Base-by-base conservation (phyloP, 495 filamentous ascomycete species). In the Neurospora pannonica region DNA sequence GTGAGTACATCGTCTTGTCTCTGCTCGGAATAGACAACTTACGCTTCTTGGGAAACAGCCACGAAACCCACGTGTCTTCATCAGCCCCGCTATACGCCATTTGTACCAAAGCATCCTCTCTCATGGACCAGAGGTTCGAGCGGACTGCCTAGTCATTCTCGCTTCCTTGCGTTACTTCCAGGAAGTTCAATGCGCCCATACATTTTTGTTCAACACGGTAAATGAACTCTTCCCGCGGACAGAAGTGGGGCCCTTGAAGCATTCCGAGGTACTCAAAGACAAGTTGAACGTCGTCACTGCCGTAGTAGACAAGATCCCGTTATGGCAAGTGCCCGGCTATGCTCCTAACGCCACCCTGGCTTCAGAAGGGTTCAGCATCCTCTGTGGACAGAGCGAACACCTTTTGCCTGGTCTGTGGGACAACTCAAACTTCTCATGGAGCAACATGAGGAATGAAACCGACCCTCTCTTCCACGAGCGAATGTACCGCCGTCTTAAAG, bases 361-460 rank as follows among this genome's bases (percentile, higher is more conserved):
- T 24, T 77, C 81, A 2, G 77, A 78, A n/a, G 86, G 86, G 9
- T 75, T 88, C 43, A 82, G 86, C 9, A 74, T 87, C 67, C 78
- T 86, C 34, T 76, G 78, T 62, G 82, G 82, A 34, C 34, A 72
- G 8, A 38, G 43, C 36, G 70, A 78, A 7, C 39, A n/a, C 19
- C 70, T 85, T 5, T 78, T 86, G 11, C 83, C 85, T 10, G 75
- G 75, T 8, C 71, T 84, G 8, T 84, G 80, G 80, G 62, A 72
- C 2, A 21, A 67, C 54, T 67, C 54, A 9, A 13, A 34, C 24
- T 67, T 67, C 31, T 67, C 54, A 15, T 67, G 54, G 54, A 67
- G 54, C 54, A 67, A 34, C 28, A 31, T 67, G 28, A 67, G 28
- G 54, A 67, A 67, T 9, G 54, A 67, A 67, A 67, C 54, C 13